A percentile compares a stretch with the other conserved stretches of the same genome.
Conservation (phyloP, 163 green algal genomes). For the Chloromonas sp. region DNA sequence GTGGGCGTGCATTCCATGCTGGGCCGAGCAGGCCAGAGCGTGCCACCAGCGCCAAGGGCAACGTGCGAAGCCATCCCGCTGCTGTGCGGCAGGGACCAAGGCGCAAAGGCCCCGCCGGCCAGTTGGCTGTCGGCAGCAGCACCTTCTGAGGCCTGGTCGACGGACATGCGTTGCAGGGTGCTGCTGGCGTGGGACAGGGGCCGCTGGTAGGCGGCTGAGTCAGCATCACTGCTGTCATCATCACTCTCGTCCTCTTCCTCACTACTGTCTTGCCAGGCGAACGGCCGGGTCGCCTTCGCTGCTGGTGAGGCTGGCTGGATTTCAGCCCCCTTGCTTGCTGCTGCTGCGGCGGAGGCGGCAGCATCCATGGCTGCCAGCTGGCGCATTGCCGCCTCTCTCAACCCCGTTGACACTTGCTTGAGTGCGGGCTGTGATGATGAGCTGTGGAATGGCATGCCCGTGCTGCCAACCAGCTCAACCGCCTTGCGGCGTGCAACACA, state of each 20-base stretch:
- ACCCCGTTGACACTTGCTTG: neutral
- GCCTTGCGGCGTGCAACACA: neutral
- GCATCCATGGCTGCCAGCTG: neutral
- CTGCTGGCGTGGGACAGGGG: neutral
- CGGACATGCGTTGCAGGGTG: neutral
- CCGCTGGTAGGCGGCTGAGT: too few relatives aligned
- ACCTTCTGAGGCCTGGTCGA: neutral
- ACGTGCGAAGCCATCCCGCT: too few relatives aligned
- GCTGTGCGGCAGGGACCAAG: too few relatives aligned
- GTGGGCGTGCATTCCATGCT: too few relatives aligned
- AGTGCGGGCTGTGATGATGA: too few relatives aligned
- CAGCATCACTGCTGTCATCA: neutral
- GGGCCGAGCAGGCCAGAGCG: too few relatives aligned
- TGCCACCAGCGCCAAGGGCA: too few relatives aligned
- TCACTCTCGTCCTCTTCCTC: neutral
- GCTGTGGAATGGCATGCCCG: neutral
- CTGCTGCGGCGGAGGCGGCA: neutral
- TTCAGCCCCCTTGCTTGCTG: neutral
- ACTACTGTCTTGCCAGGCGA: neutral
- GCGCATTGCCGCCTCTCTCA: neutral
- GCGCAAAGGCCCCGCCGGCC: too few relatives aligned
- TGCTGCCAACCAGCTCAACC: neutral
- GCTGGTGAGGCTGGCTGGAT: neutral
- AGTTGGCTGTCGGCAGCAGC: neutral
- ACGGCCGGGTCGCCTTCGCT: neutral